A percentile compares a stretch with the other conserved stretches of the same genome.
phyloP scores from a whole-genome alignment of 2,329 filamentous ascomycete species.

The Aspergillus sp. region DNA sequence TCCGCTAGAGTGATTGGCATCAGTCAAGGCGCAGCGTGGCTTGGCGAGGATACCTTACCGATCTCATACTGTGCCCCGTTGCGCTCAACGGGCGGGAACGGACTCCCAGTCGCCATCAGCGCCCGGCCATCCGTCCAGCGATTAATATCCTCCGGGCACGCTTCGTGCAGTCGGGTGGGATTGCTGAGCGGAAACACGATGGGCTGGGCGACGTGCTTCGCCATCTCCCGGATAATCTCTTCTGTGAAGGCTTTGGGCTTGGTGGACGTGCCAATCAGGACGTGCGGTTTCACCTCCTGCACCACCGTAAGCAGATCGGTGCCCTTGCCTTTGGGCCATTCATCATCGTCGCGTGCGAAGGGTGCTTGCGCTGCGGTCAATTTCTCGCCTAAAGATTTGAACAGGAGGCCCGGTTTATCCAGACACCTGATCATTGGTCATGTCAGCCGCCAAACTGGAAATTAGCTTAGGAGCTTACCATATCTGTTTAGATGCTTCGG shows the following conservation, averaged over 20 bases:
- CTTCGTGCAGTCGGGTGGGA: slow-evolving; percentile 80
- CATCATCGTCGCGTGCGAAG: slow-evolving; percentile 63
- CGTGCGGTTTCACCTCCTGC: slow-evolving; percentile 70
- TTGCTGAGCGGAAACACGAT: slow-evolving; percentile 81
- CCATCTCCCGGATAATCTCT: slow-evolving; percentile 72
- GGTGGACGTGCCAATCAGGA: slow-evolving; percentile 81
- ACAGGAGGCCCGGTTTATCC: slow-evolving; percentile 75
- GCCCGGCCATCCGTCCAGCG: slow-evolving; percentile 75
- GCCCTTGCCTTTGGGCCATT: slow-evolving; percentile 59
- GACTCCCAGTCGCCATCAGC: slow-evolving; percentile 78
- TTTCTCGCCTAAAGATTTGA: slow-evolving; percentile 58
- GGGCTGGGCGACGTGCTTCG: slow-evolving; percentile 67
- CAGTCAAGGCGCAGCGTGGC: slow-evolving; percentile 6
- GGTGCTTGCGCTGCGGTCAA: slow-evolving; percentile 65
- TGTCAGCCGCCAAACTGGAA: not conserved
- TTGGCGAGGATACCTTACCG: slow-evolving; percentile 33
- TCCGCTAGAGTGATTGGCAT: slow-evolving; percentile 58
- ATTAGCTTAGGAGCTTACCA: slow-evolving; percentile 51
- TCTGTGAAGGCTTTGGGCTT: slow-evolving; percentile 73
- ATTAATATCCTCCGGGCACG: slow-evolving; percentile 70
- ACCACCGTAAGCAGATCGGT: slow-evolving; percentile 65
- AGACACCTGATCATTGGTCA: slow-evolving; percentile 57
- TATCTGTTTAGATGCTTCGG: slow-evolving; percentile 76
- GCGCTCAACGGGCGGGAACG: slow-evolving; percentile 70
- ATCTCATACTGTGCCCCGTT: slow-evolving; percentile 55